A percentile compares a stretch with the other conserved stretches of the same genome.
phyloP scores from a whole-genome alignment of 495 filamentous ascomycete species.

The Durotheca rogersii region DNA sequence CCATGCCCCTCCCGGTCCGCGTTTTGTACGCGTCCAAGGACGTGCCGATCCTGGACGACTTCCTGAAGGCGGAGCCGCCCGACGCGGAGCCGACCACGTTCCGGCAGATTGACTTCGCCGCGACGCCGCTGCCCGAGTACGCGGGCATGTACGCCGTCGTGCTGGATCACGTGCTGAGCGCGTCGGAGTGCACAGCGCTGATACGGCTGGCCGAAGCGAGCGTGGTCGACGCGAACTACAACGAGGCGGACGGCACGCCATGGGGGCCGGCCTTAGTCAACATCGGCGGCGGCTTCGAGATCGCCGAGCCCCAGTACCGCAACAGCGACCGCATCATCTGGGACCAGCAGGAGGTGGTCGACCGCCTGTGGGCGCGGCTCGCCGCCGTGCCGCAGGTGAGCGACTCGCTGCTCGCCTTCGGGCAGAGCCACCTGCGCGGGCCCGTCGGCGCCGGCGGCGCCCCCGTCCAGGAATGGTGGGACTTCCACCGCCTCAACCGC shows the following conservation, averaged over 20 bases:
- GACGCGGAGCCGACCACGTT: conserved; percentile 38
- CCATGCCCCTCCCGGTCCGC: not conserved
- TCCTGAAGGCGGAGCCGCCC: conserved; percentile 32
- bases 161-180: conserved; percentile 63
- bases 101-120: conserved; percentile 53
- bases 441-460: not conserved
- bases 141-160: conserved; percentile 58
- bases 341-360: conserved; percentile 62
- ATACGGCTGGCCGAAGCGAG: conserved; percentile 57
- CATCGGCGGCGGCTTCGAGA: conserved; percentile 61
- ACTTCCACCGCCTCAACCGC: conserved; percentile 68
- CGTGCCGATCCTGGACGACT: conserved; percentile 38
- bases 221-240: conserved; percentile 28
- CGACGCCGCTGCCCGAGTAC: conserved; percentile 55
- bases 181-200: conserved; percentile 60
- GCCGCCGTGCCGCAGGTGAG: conserved; percentile 31
- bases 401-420: conserved; percentile 26
- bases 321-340: conserved; percentile 76
- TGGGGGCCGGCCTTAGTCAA: conserved; percentile 73
- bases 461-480: conserved; percentile 37
- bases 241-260: conserved; percentile 23
- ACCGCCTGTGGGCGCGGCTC: conserved; percentile 60
- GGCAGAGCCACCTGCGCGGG: conserved; percentile 10
- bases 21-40: conserved; percentile 35
- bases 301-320: conserved; percentile 55